A percentile compares a stretch with the other conserved stretches of the same genome.
These are phyloP conservation scores for Fusarium duplospermum DNA, from an alignment of 2,329 filamentous ascomycete species.

Conservation along the genomic window DNA sequence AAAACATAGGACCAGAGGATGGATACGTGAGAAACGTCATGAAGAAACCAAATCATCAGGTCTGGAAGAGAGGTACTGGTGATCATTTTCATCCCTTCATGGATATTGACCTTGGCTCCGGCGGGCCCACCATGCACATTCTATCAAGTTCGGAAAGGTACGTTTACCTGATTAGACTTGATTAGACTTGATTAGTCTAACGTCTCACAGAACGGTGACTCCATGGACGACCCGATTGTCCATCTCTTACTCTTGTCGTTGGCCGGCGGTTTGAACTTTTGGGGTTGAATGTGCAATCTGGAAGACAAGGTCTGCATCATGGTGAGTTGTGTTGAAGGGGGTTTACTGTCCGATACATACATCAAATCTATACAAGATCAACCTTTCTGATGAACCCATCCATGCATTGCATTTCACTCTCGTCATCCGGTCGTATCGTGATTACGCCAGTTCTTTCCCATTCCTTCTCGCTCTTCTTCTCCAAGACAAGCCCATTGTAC, in stretches of 20 bases:
- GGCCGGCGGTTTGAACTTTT: not conserved
- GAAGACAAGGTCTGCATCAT: not conserved
- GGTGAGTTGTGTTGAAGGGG: not conserved
- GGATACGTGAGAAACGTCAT: not conserved
- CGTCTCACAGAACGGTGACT: not conserved
- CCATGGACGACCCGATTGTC: not conserved
- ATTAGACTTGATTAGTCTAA: not conserved
- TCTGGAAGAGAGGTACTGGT: constrained; percentile 6
- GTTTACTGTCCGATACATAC: not conserved
- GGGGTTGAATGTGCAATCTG: not conserved
- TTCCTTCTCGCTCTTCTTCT: not conserved
- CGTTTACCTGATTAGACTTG: not conserved
- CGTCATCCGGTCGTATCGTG: not conserved
- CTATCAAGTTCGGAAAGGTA: not conserved
- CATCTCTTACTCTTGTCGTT: not conserved
- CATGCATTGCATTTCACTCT: not conserved
- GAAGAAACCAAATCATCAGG: not conserved
- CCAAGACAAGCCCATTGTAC: not conserved
- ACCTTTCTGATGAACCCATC: not conserved
- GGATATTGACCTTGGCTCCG: not conserved
- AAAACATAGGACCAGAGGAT: not conserved
- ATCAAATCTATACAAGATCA: not conserved
- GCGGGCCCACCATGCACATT: not conserved
- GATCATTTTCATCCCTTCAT: not conserved
- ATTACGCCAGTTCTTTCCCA: not conserved